Percentiles rank a stretch among this genome's conserved stretches.
These are phyloP conservation scores for Cladosporium sp. DNA, from an alignment of 2,329 filamentous ascomycete genomes.

Conservation along the genomic window DNA sequence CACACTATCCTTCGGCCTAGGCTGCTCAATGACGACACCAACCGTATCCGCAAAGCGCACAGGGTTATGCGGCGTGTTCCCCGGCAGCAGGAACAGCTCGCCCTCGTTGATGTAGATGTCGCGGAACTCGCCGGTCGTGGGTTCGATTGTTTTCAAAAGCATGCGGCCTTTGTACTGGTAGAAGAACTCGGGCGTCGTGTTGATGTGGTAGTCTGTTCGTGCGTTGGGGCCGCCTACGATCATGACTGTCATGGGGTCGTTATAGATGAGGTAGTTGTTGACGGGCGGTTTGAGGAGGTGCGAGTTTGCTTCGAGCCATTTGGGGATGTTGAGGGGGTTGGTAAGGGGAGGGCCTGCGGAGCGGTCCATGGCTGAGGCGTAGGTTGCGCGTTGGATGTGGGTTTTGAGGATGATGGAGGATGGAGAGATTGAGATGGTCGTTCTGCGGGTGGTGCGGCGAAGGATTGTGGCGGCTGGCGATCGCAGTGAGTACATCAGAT, in stretches of 20 bases:
- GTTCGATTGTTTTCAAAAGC: conserved; percentile 86
- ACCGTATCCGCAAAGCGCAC: conserved; percentile 90
- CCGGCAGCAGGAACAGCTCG: conserved; percentile 86
- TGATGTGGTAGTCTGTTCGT: conserved; percentile 97
- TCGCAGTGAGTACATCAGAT: background rate
- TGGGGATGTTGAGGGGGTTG: conserved; percentile 41
- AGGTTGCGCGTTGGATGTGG: conserved; percentile 12
- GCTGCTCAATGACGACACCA: conserved; percentile 89
- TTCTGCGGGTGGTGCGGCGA: conserved; percentile 4
- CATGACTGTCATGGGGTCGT: conserved; percentile 79
- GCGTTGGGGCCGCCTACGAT: conserved; percentile 95
- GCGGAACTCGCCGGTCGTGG: conserved; percentile 57
- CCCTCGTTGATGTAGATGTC: conserved; percentile 90
- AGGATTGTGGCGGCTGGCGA: conserved; percentile 9
- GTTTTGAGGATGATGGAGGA: background rate
- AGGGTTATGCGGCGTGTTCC: conserved; percentile 95
- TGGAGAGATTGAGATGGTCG: background rate
- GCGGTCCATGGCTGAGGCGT: conserved; percentile 9
- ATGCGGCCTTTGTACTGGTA: conserved; percentile 93
- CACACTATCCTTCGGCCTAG: conserved; percentile 62
- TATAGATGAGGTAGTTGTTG: conserved; percentile 97
- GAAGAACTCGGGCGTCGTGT: conserved; percentile 94
- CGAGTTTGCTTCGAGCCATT: conserved; percentile 74
- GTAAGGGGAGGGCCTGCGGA: conserved; percentile 11
- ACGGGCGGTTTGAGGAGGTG: conserved; percentile 90